phyloP scores from a whole-genome alignment of 495 filamentous ascomycete species.

The Chaetomium cochliodes region DNA sequence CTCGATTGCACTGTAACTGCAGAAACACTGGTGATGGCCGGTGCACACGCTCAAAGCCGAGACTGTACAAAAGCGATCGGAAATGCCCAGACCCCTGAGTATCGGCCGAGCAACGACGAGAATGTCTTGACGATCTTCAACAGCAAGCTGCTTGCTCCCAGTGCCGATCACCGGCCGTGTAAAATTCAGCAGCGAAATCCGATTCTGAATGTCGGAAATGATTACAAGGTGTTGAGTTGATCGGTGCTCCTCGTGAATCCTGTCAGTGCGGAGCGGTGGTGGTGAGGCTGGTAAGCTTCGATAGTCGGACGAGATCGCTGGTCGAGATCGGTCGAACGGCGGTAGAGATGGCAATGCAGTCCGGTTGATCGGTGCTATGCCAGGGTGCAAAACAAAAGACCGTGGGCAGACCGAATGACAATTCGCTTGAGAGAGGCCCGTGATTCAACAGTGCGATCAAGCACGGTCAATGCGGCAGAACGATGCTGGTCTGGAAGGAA shows the following conservation, averaged over 20 bases:
- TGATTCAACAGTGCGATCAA: slow-evolving; percentile 17
- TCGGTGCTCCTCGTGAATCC: no score
- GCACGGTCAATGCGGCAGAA: slow-evolving; percentile 7
- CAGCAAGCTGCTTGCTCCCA: neutral
- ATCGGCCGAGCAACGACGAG: neutral
- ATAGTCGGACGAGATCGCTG: neutral
- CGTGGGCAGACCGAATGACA: neutral
- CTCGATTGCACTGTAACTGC: no score
- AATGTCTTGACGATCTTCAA: neutral
- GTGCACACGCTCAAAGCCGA: neutral
- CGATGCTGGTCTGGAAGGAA: slow-evolving; percentile 17
- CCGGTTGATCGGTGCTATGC: neutral
- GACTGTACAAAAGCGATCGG: neutral
- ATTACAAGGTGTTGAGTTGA: neutral
- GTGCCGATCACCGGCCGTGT: neutral
- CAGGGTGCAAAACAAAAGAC: neutral
- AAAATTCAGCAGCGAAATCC: neutral
- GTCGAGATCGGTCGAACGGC: neutral
- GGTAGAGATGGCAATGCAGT: neutral
- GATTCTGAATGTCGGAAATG: neutral
- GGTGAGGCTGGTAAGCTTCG: neutral
- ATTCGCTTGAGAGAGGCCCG: neutral
- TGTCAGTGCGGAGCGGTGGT: neutral
- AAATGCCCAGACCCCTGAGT: neutral
- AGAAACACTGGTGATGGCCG: no score